Base-by-base conservation (phyloP, 768 basidiomycete genomes). In the Macrolepiota albuminosa region DNA sequence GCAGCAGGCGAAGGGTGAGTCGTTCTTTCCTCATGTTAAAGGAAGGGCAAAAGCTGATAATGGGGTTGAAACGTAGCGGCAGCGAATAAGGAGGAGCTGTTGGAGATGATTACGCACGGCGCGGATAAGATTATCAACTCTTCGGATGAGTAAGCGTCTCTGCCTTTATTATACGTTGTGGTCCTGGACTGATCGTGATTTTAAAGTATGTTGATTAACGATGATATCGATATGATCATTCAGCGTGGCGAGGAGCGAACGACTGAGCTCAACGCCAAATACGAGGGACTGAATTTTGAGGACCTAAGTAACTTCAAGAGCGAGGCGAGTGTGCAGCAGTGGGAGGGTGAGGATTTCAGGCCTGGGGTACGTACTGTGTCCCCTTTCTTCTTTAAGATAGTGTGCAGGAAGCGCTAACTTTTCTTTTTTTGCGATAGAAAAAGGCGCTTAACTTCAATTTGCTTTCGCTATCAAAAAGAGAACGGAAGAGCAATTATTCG, bases 51-150 rank as follows among this genome's bases (percentile, higher is more conserved):
- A 33, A 31, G 11, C 16, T 54, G 11, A 54, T 43, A 7, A 0
- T 21, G 13, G 13, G 16, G 29, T 11, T 3, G 3, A 54, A 40
- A 54, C 6, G n/a, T 66, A 88, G 95, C 91, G 56, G 94, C 91
- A 51, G 89, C 92, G 16, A 91, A 86, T 71, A 98, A 98, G 76
- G 97, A 98, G 51, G 97, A 98, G 60, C 79, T 99, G 14, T 76
- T 98, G 39, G 95, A 98, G 69, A 99, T 98, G 94, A 98, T 99
- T 60, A 88, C 95, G 6, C 94, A 96, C 67, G 96, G 97, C 21
- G 96, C 95, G 0, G 96, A 98, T 71, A 91, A 93, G 73, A 98
- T 99, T 58, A 95, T 98, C 71, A 96, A 89, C 68, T 77, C 86
- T 4, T 71, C 73, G 0, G 88, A 91, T 14, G 84, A 86, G 91